These are phyloP conservation scores for Diaporthe vaccinii DNA, from an alignment of 2,329 filamentous ascomycete species.

Conservation along the genomic window DNA sequence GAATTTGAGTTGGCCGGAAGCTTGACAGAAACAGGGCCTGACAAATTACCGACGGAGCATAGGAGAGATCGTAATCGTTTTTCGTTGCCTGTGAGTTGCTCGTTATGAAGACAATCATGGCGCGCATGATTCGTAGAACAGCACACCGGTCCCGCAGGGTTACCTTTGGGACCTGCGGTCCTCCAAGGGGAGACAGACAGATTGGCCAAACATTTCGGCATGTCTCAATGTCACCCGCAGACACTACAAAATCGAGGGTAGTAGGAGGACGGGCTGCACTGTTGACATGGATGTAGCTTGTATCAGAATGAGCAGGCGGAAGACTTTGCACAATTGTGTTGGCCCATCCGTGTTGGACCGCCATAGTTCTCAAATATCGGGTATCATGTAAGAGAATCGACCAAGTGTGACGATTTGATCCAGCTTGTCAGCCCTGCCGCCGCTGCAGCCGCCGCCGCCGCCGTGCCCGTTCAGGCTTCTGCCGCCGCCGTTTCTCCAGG, in stretches of 20 bases:
- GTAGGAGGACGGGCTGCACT: not conserved
- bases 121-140: not conserved
- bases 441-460: not conserved
- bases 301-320: not conserved
- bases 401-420: not conserved
- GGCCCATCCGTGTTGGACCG: not conserved
- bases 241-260: not conserved
- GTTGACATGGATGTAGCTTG: not conserved
- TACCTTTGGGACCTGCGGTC: not conserved
- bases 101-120: not conserved
- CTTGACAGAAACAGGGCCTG: not conserved
- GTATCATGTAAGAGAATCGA: constrained; percentile 36
- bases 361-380: not conserved
- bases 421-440: constrained; percentile 3
- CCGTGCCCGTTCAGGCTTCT: not conserved
- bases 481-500: not conserved
- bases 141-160: too few species aligned
- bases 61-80: not conserved
- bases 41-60: not conserved
- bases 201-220: not conserved
- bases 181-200: not conserved
- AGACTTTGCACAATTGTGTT: not conserved
- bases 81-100: not conserved
- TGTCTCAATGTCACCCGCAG: not conserved
- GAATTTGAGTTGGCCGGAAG: not conserved